These are phyloP conservation scores for Ogataea nitratoaversa DNA, from an alignment of 805 yeast genomes.

Conservation along the genomic window DNA sequence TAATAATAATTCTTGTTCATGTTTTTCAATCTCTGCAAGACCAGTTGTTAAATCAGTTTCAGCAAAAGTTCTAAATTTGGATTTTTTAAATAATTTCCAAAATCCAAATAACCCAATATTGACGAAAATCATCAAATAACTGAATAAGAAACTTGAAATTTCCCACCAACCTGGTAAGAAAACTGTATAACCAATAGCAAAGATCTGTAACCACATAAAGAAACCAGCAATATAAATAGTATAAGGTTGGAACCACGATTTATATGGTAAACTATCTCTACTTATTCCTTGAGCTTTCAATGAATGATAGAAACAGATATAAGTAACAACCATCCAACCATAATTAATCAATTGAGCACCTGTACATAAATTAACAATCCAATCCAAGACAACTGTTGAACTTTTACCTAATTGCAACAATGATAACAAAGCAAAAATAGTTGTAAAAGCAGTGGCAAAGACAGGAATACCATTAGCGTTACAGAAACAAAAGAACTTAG, in stretches of 20 bases:
- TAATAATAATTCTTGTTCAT: conserved; percentile 24
- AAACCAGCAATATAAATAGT: conserved; percentile 18
- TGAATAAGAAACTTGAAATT: conserved; percentile 36
- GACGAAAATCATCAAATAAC: conserved; percentile 37
- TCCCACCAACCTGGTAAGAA: conserved; percentile 23
- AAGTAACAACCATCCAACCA: conserved; percentile 39
- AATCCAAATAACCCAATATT: conserved; percentile 32
- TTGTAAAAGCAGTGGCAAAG: conserved; percentile 44
- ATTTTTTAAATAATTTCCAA: conserved; percentile 36
- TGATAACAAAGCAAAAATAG: conserved; percentile 56
- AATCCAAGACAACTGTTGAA: conserved; percentile 32
- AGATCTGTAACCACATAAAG: conserved; percentile 31
- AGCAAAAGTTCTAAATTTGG: conserved; percentile 30
- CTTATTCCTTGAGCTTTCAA: conserved; percentile 36
- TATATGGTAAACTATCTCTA: conserved; percentile 34
- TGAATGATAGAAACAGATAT: conserved; percentile 38
- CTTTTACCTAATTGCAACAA: conserved; percentile 46
- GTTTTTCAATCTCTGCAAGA: conserved; percentile 35
- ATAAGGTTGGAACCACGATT: conserved; percentile 37
- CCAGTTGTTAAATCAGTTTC: conserved; percentile 38
- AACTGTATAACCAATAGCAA: conserved; percentile 35
- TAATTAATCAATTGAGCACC: conserved; percentile 43
- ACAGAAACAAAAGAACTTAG: conserved; percentile 57
- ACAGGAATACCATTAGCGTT: conserved; percentile 68
- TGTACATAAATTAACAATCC: conserved; percentile 42